Conservation (phyloP, 164 flowering plant species). For the Magnolia sinica region DNA sequence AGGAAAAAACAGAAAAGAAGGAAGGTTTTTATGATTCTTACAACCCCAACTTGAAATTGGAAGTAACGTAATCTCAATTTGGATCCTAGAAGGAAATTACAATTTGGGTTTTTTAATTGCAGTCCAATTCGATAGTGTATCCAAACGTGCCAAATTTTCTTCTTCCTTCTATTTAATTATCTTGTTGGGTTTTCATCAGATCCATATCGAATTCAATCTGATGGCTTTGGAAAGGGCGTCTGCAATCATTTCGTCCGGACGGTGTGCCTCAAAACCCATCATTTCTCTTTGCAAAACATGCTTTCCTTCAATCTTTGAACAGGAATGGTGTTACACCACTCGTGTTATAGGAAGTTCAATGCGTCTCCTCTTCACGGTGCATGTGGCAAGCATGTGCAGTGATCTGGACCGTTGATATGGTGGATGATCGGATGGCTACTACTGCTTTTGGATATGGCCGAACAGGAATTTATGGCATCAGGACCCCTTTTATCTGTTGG, state of each 20-base stretch:
- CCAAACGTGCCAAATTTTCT: not conserved
- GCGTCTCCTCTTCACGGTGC: no score
- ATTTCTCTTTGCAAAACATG: not conserved
- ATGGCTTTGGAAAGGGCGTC: conserved; percentile 37
- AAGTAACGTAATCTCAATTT: not conserved
- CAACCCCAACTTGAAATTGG: not conserved
- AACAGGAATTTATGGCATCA: no score
- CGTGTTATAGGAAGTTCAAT: no score
- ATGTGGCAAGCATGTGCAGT: not conserved
- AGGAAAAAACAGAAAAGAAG: not conserved
- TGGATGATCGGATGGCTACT: not conserved
- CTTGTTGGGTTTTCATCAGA: conserved; percentile 17
- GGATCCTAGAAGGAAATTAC: not conserved
- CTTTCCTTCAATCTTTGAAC: not conserved
- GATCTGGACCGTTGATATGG: not conserved
- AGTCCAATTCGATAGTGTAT: not conserved
- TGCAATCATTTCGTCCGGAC: conserved; percentile 75
- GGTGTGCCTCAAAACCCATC: conserved; percentile 27
- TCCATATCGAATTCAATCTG: conserved; percentile 23
- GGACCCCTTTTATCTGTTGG: not conserved
- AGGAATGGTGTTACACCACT: not conserved
- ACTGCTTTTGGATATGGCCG: not conserved
- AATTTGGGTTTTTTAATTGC: no score
- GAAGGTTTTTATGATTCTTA: not conserved
- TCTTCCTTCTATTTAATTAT: not conserved